Base-by-base conservation (phyloP, 1,284 basidiomycete genomes). In the Anthracocystis panici-leucophaei region DNA sequence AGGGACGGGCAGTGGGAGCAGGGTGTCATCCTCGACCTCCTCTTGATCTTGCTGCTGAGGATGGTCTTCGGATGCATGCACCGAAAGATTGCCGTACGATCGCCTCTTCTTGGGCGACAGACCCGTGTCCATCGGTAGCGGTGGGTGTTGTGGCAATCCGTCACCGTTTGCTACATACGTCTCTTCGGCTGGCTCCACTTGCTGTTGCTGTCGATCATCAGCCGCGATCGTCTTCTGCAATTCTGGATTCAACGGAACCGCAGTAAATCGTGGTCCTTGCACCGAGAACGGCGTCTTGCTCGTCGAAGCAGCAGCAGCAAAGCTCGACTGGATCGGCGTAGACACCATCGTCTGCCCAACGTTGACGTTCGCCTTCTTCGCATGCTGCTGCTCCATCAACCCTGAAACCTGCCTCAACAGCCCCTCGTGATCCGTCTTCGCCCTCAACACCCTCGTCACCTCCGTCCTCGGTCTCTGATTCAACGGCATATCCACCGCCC, bases 41-140 rank as follows among this genome's bases (percentile, higher is more conserved):
- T 57, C 38, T 27, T 52, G 58, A 31, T 41, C 58, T 18, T 35
- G 31, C 16, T 46, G 46, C 21, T 50, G 41, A 9, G 7, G 38
- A 11, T 45, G 29, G 0, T 44, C 50, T 41, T 57, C 63, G 3
- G 66, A 25, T 9, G 63, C 72, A 29, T 75, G 66, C 10, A 75
- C 66, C 1, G 72, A 75, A 10, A 75, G 59, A 31, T 57, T 69
- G 35, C 72, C 72, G 54, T 75, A 75, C 29, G 72, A 75, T 10
- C 72, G 62, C 10, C 72, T 46, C 66, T 75, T 75, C 29, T 70
- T 65, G 2, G 57, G 66, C 42, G 66, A 68, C 29, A 68, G 44
- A 18, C 71, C 62, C 2, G 57, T 65, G 29, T 64, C 59, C 16
- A 65, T 46, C 0, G 65, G 64, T 50, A 68, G 42, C 2, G 70